These are phyloP conservation scores for Hypoxylon rubiginosum DNA, from an alignment of 2,329 filamentous ascomycete species.

Conservation along the genomic window DNA sequence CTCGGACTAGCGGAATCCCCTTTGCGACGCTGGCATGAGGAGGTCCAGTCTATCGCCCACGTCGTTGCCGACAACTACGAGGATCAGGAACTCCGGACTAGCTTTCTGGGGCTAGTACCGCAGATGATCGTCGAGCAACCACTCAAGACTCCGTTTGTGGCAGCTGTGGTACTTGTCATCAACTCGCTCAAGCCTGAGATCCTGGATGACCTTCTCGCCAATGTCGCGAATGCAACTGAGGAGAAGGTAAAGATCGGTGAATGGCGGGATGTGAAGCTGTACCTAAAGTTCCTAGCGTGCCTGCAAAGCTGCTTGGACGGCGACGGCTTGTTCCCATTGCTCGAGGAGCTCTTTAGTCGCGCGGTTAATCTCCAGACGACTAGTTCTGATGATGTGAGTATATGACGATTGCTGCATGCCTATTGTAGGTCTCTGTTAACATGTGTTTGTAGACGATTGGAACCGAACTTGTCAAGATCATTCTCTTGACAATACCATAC, in stretches of 20 bases:
- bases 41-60: conserved; percentile 80
- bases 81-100: conserved; percentile 80
- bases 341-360: conserved; percentile 90
- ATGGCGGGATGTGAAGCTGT: conserved; percentile 92
- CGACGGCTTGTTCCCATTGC: conserved; percentile 85
- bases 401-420: not conserved
- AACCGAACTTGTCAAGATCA: conserved; percentile 95
- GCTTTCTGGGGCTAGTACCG: conserved; percentile 79
- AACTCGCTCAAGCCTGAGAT: conserved; percentile 85
- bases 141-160: conserved; percentile 96
- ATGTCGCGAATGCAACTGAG: conserved; percentile 73
- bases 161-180: conserved; percentile 82
- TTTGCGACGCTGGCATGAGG: conserved; percentile 82
- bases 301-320: conserved; percentile 84
- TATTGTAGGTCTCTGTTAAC: not conserved
- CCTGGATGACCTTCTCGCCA: conserved; percentile 76
- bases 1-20: conserved; percentile 86
- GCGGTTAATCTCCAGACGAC: conserved; percentile 95
- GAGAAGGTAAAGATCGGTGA: conserved; percentile 77
- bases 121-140: conserved; percentile 91
- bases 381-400: conserved; percentile 88
- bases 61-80: conserved; percentile 86
- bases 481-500: conserved; percentile 94
- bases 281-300: conserved; percentile 90
- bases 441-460: conserved; percentile 67